These are phyloP conservation scores for Clitocybe nebularis DNA, from an alignment of 1,284 basidiomycete species.

Conservation along the genomic window DNA sequence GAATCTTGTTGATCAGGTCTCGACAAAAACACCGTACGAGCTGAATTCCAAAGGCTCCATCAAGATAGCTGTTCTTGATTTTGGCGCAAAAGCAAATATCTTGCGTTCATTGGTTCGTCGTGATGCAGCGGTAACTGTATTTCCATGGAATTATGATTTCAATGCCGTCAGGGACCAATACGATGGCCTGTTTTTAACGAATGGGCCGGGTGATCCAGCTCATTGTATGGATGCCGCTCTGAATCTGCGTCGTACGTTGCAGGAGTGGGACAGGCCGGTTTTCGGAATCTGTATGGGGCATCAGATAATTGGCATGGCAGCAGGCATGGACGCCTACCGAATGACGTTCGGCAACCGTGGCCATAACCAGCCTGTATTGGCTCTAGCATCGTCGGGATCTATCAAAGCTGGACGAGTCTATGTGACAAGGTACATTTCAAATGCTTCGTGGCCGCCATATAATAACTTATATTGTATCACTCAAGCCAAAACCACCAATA, in stretches of 20 bases:
- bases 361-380: constrained; percentile 98
- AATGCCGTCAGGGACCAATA: constrained; percentile 86
- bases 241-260: constrained; percentile 76
- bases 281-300: constrained; percentile 99
- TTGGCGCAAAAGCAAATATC: constrained; percentile 98
- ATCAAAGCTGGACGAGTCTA: constrained; percentile 96
- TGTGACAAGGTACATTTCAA: constrained; percentile 75
- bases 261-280: constrained; percentile 89
- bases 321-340: constrained; percentile 92
- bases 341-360: constrained; percentile 99
- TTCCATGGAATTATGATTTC: constrained; percentile 98
- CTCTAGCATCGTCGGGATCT: constrained; percentile 84
- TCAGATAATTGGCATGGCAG: constrained; percentile 95
- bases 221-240: constrained; percentile 86
- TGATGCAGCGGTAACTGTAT: constrained; percentile 88
- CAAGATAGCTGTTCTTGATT: constrained; percentile 94
- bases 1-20: constrained; percentile 92
- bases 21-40: constrained; percentile 81
- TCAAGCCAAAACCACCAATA: constrained; percentile 93
- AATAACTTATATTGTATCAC: no score
- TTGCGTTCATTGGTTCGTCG: constrained; percentile 88
- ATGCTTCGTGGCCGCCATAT: constrained; percentile 1
- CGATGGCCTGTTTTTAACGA: constrained; percentile 95
- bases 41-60: constrained; percentile 88
- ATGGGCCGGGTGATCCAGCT: constrained; percentile 93